Percentiles rank a stretch among this genome's conserved stretches.
Conservation (phyloP, 2,329 filamentous ascomycete species). For the Sarocladiaceae sp. region DNA sequence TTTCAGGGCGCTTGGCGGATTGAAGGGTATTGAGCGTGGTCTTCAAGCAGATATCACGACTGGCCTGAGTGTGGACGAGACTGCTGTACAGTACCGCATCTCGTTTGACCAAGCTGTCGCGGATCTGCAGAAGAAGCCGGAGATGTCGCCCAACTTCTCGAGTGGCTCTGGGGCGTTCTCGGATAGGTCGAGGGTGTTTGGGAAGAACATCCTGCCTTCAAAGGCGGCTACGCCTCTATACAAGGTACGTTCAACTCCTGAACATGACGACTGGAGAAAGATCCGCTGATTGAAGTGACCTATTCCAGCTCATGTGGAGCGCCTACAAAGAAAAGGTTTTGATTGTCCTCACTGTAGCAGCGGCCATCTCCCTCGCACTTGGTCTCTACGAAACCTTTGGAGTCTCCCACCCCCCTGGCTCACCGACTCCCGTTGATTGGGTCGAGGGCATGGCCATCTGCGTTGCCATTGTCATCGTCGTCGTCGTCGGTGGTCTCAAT, state of each 20-base stretch:
- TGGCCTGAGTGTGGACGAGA: conserved; percentile 65
- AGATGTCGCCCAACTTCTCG: conserved; percentile 4
- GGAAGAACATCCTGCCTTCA: conserved; percentile 58
- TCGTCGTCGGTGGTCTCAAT: conserved; percentile 69
- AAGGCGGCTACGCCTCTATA: conserved; percentile 59
- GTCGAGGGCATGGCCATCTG: conserved; percentile 77
- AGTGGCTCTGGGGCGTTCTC: not conserved
- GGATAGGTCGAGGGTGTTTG: conserved; percentile 45
- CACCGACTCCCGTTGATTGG: conserved; percentile 38
- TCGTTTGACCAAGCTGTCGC: conserved; percentile 59
- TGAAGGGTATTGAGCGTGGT: conserved; percentile 63
- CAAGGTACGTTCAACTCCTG: conserved; percentile 14
- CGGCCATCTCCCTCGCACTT: conserved; percentile 66
- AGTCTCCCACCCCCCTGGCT: conserved; percentile 42
- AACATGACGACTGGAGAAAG: not conserved
- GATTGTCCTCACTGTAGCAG: conserved; percentile 64
- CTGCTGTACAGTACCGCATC: conserved; percentile 50
- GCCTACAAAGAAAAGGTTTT: conserved; percentile 78
- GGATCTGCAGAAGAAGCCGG: conserved; percentile 1
- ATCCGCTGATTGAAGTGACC: not conserved
- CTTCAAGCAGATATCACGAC: conserved; percentile 55
- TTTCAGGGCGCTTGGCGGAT: conserved; percentile 64
- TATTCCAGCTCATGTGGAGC: conserved; percentile 54
- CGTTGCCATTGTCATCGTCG: conserved; percentile 68
- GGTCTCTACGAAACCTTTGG: conserved; percentile 63